Percentiles rank a stretch among this genome's conserved stretches.
These are phyloP conservation scores for Globisporangium camurandrum DNA, from an alignment of 352 stramenopile genomes.

Conservation along the genomic window DNA sequence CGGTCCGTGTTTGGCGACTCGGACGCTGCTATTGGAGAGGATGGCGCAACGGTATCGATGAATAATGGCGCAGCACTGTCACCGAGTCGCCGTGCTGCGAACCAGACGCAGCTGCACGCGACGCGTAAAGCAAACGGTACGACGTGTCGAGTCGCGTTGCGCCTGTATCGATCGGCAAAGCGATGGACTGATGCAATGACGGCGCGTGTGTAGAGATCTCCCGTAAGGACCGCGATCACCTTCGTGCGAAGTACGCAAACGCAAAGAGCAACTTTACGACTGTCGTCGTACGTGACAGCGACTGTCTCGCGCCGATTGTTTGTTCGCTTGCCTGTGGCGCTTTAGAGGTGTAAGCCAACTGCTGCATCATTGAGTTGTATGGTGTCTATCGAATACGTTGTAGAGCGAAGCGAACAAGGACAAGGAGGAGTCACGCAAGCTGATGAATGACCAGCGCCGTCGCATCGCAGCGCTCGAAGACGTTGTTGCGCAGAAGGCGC, in stretches of 20 bases:
- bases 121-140: conserved; percentile 13
- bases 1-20: conserved; percentile 46
- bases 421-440: conserved; percentile 49
- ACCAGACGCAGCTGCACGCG: conserved; percentile 8
- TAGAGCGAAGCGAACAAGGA: conserved; percentile 70
- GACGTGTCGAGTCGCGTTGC: not conserved
- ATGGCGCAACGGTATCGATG: conserved; percentile 1
- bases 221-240: conserved; percentile 51
- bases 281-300: conserved; percentile 33
- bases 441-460: conserved; percentile 46
- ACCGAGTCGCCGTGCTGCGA: conserved; percentile 6
- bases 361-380: too few relatives aligned
- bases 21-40: too few relatives aligned
- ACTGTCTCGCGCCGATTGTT: not conserved
- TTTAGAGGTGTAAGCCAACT: too few relatives aligned
- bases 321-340: too few relatives aligned
- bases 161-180: not conserved
- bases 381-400: not conserved
- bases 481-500: conserved; percentile 38
- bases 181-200: not conserved
- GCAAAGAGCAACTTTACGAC: conserved; percentile 73
- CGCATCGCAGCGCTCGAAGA: conserved; percentile 41
- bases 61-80: conserved; percentile 4
- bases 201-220: conserved; percentile 28
- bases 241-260: conserved; percentile 73